Evolutionary conservation across 768 basidiomycete genomes (phyloP).

Genomic region (Xerocomellus intermedius): DNA sequence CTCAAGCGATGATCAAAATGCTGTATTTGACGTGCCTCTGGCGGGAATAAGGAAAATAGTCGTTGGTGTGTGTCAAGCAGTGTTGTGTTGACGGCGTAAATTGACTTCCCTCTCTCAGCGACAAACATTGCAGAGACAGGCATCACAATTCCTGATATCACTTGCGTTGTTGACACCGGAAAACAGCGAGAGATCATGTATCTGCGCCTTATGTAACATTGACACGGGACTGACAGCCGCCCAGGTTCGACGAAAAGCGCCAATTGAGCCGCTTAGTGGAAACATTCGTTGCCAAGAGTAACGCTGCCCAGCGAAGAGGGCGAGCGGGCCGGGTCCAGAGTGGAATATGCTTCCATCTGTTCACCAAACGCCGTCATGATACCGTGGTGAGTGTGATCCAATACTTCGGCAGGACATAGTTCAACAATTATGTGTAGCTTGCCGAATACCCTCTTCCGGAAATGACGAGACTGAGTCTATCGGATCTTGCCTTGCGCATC

Average conservation of each 20-base stretch:
- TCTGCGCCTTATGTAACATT: slow-evolving; percentile 2
- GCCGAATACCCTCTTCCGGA: slow-evolving; percentile 90
- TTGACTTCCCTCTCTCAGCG: slow-evolving; percentile 41
- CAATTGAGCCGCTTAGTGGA: slow-evolving; percentile 91
- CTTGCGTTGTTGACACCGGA: slow-evolving; percentile 92
- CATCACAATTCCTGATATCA: slow-evolving; percentile 97
- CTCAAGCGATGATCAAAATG: slow-evolving; percentile 85
- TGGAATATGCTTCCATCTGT: slow-evolving; percentile 94
- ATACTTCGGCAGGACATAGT: not conserved
- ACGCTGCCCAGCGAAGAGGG: slow-evolving; percentile 86
- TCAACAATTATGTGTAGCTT: slow-evolving; percentile 49
- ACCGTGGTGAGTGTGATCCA: slow-evolving; percentile 49
- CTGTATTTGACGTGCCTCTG: slow-evolving; percentile 88
- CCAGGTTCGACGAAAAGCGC: slow-evolving; percentile 93
- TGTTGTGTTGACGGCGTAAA: not conserved
- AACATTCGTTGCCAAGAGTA: slow-evolving; percentile 88
- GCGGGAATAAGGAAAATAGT: slow-evolving; percentile 87
- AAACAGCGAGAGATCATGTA: slow-evolving; percentile 94
- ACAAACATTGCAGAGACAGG: slow-evolving; percentile 97
- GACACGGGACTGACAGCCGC: slow-evolving; percentile 1
- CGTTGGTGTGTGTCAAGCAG: slow-evolving; percentile 56
- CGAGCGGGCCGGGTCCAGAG: slow-evolving; percentile 88
- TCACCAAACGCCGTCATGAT: slow-evolving; percentile 85
- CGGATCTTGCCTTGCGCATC: slow-evolving; percentile 86
- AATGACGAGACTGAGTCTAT: slow-evolving; percentile 90